phyloP scores from a whole-genome alignment of 2,329 filamentous ascomycete species.

The Daldinia sp. region DNA sequence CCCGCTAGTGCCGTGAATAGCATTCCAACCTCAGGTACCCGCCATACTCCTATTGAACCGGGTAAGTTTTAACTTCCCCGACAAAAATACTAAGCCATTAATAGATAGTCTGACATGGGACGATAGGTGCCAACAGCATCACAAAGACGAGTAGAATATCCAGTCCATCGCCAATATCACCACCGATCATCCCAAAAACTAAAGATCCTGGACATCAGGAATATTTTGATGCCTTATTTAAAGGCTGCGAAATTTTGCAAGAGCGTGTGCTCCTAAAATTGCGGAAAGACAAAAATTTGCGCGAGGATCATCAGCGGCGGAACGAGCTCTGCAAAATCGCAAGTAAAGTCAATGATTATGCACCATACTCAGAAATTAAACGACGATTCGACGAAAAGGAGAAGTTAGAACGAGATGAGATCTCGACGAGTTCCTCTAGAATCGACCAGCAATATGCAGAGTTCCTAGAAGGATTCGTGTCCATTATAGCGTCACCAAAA shows the following conservation, averaged over 20 bases:
- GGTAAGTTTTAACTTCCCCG: constrained; percentile 29
- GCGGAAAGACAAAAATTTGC: constrained; percentile 11
- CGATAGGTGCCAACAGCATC: constrained; percentile 15
- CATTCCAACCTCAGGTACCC: neutral
- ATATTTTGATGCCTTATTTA: constrained; percentile 31
- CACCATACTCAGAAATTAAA: constrained; percentile 36
- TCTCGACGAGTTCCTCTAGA: constrained; percentile 32
- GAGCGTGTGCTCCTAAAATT: constrained; percentile 20
- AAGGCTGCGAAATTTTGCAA: constrained; percentile 20
- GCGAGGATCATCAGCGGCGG: constrained; percentile 20
- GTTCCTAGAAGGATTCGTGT: constrained; percentile 34
- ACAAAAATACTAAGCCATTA: neutral
- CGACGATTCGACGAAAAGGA: constrained; percentile 29
- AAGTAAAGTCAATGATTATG: constrained; percentile 33
- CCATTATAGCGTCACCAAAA: constrained; percentile 13
- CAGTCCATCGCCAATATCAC: neutral
- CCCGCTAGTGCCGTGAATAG: constrained; percentile 23
- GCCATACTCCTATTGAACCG: constrained; percentile 26
- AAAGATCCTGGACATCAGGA: constrained; percentile 41
- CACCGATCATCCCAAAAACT: constrained; percentile 28
- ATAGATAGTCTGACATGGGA: constrained; percentile 10
- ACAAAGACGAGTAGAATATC: neutral
- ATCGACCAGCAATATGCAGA: constrained; percentile 28
- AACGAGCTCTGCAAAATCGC: constrained; percentile 20
- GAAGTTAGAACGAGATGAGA: constrained; percentile 21